Evolutionary conservation across 495 filamentous ascomycete species (phyloP), one percentile per base, ranked within the genome.

Genomic region (Podospora australis): DNA sequence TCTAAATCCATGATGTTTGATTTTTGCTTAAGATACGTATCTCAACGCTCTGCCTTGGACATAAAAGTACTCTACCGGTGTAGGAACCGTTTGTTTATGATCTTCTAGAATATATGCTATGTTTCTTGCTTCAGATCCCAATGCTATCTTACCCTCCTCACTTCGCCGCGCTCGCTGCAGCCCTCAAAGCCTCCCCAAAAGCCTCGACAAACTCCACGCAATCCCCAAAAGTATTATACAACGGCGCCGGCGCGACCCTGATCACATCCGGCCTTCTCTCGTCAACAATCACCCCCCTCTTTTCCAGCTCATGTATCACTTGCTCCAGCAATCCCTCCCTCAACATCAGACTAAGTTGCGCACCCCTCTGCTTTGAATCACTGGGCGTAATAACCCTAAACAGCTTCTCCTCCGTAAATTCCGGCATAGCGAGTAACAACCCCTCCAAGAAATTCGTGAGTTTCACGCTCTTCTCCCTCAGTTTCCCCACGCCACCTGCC

Each of bases 191-290:
- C 17, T 53, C 46, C n/a, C 62, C 63, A 48, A 87, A 79, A n/a
- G 71, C 79, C 46, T 77, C 66, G 16, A 82, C 81, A 64, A 96
- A 97, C 8, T 72, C 59, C 69, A 82, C 87, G 14, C 88, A 85
- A 56, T 98, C 92, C 42, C 61, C 61, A 62, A 84, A 96, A 0
- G 74, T 81, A 65, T 96, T 96, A 65, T 95, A 98, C 44, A 97
- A 59, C 26, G 92, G 90, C 24, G 87, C 83, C 1, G 92, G 94
- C 14, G 91, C 89, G n/a, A 96, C 86, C 6, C 92, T 73, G 24
- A 98, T 78, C 21, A 98, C 94, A 65, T 96, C 82, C 17, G 92
- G 92, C 59, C 80, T 82, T 52, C 92, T 71, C 70, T 97, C 88
- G 60, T 98, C 92, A 26, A 94, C 80, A 19, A 98, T 78, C 8